These are phyloP conservation scores for Ustanciosporium gigantosporum DNA, from an alignment of 1,284 basidiomycete species.

Conservation along the genomic window DNA sequence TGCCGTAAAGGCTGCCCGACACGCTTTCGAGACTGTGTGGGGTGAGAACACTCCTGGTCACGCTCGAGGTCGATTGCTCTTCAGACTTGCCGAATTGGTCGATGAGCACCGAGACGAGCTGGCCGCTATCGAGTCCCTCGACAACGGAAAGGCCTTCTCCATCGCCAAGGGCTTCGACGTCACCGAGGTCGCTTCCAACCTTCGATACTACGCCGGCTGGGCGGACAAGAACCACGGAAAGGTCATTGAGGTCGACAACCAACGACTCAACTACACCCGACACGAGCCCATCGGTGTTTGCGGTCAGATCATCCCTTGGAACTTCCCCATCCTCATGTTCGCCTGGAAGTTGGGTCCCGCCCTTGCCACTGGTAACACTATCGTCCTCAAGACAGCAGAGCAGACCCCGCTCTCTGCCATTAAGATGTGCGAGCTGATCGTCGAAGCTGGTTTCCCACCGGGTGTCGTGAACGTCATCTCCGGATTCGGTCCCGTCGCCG, in stretches of 20 bases:
- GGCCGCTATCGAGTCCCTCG: constrained; percentile 64
- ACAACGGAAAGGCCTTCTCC: constrained; percentile 78
- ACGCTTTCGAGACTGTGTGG: constrained; percentile 50
- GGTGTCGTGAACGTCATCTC: constrained; percentile 75
- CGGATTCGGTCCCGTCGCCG: constrained; percentile 80
- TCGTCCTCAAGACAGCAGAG: constrained; percentile 73
- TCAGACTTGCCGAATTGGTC: constrained; percentile 75
- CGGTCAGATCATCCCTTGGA: constrained; percentile 62
- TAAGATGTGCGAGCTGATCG: constrained; percentile 74
- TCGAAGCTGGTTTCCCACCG: constrained; percentile 79
- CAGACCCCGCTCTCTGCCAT: constrained; percentile 70
- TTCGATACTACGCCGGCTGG: constrained; percentile 70
- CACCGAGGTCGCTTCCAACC: constrained; percentile 68
- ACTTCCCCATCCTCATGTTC: constrained; percentile 70
- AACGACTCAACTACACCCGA: constrained; percentile 69
- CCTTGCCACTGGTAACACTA: constrained; percentile 62
- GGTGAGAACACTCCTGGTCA: constrained; percentile 66
- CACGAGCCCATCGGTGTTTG: constrained; percentile 93
- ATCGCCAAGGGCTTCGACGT: constrained; percentile 73
- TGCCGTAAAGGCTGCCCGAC: constrained; percentile 53
- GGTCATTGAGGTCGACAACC: constrained; percentile 78
- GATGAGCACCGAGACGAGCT: constrained; percentile 74
- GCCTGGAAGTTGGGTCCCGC: constrained; percentile 67
- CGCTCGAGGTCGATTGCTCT: constrained; percentile 68
- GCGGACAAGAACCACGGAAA: constrained; percentile 82